A percentile compares a stretch with the other conserved stretches of the same genome.
These are phyloP conservation scores for Leccinum variicolor DNA, from an alignment of 768 basidiomycete genomes.

Conservation along the genomic window DNA sequence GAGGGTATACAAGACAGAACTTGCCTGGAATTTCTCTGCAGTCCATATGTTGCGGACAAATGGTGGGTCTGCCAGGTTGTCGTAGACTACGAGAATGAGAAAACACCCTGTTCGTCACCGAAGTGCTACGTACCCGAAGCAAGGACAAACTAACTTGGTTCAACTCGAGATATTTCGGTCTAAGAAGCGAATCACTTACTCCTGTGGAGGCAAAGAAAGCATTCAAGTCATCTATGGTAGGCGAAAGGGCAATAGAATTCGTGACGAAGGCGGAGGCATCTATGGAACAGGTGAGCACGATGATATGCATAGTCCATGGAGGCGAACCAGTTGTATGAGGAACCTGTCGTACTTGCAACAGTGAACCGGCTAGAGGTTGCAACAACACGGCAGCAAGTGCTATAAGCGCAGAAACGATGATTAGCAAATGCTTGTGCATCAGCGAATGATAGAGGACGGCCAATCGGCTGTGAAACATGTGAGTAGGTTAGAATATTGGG, in stretches of 20 bases:
- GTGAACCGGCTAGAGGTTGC: conserved; percentile 52
- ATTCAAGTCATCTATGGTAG: conserved; percentile 42
- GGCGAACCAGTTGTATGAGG: conserved; percentile 13
- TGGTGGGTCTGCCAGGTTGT: conserved; percentile 52
- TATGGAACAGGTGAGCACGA: conserved; percentile 13
- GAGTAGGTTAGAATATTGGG: neutral
- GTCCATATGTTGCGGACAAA: conserved; percentile 55
- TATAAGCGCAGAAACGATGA: conserved; percentile 51
- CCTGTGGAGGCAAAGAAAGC: conserved; percentile 61
- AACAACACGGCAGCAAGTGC: conserved; percentile 45
- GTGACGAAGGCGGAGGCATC: conserved; percentile 40
- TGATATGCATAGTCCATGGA: conserved; percentile 6
- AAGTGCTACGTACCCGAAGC: conserved; percentile 25
- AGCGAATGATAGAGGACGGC: conserved; percentile 42
- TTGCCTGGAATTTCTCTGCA: conserved; percentile 48
- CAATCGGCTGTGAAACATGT: conserved; percentile 36
- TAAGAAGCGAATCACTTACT: conserved; percentile 28
- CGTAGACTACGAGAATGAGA: conserved; percentile 23
- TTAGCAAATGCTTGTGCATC: conserved; percentile 50
- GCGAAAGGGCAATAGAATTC: conserved; percentile 43
- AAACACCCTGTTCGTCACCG: neutral
- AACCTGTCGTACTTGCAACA: conserved; percentile 28
- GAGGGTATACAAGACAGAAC: neutral
- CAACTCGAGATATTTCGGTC: neutral
- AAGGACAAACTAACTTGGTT: conserved; percentile 31